phyloP scores from a whole-genome alignment of 495 filamentous ascomycete species.

The Aspergillus incahuasiensis region DNA sequence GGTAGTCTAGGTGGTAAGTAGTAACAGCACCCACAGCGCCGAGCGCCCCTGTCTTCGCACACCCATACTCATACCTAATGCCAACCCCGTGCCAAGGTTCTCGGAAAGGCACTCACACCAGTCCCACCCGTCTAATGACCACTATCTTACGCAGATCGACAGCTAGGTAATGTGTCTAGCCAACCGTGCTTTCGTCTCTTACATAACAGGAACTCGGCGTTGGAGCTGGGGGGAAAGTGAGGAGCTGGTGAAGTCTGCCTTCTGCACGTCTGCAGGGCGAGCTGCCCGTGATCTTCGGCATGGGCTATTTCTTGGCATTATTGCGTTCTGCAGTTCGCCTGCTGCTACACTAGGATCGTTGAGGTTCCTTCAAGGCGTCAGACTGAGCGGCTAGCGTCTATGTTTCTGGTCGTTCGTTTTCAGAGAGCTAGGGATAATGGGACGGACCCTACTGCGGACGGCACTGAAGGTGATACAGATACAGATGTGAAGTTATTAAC shows the following conservation, averaged over 20 bases:
- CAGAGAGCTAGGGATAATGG: neutral
- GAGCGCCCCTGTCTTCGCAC: no score
- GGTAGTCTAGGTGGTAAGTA: no score
- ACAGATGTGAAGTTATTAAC: no score
- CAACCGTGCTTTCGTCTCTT: neutral
- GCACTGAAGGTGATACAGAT: no score
- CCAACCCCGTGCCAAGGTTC: neutral
- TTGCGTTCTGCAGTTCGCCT: neutral
- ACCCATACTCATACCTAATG: neutral
- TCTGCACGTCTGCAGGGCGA: neutral
- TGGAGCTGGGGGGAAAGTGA: neutral
- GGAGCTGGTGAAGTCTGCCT: no score
- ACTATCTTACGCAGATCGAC: neutral
- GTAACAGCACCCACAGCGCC: no score
- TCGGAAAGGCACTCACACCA: no score
- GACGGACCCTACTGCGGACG: no score
- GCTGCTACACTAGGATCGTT: neutral
- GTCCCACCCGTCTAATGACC: neutral
- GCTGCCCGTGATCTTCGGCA: neutral
- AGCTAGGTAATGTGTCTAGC: neutral
- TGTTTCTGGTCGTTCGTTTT: no score
- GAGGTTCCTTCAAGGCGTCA: no score
- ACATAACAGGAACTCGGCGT: neutral
- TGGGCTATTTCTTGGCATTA: neutral
- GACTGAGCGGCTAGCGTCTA: no score